These are phyloP conservation scores for Chondrus crispus DNA, from an alignment of 23 red algal species.

Conservation along the genomic window DNA sequence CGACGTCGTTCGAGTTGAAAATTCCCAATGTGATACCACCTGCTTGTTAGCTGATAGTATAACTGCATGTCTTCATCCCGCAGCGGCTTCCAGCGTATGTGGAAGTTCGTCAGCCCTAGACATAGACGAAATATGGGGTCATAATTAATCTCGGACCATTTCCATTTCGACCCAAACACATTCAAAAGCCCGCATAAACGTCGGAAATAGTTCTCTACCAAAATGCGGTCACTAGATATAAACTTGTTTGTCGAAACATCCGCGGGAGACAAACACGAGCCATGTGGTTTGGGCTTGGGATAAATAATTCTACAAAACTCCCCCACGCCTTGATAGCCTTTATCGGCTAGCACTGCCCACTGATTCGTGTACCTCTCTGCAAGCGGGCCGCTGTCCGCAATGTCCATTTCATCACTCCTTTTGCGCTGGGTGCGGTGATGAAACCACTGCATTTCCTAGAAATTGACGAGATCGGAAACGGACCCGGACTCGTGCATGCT, in stretches of 20 bases:
- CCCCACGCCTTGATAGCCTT: constrained; percentile 35
- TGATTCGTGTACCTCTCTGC: background rate
- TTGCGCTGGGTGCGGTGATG: background rate
- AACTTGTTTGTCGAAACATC: background rate
- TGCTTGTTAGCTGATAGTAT: background rate
- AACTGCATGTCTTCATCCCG: background rate
- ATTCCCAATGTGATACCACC: background rate
- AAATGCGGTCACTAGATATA: background rate
- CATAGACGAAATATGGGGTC: background rate
- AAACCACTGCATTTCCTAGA: background rate
- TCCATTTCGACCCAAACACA: background rate
- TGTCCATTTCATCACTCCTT: background rate
- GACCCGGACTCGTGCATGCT: background rate
- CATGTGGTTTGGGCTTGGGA: background rate
- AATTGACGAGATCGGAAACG: background rate
- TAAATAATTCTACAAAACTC: background rate
- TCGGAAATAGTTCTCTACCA: background rate
- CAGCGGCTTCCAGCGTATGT: background rate
- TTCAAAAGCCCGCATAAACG: background rate
- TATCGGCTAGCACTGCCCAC: background rate
- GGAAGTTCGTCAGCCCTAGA: constrained; percentile 1
- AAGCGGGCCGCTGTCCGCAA: background rate
- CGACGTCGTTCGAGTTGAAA: background rate
- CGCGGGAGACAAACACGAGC: background rate
- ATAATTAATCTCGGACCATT: background rate